Evolutionary conservation across 371 early-diverging fungal genomes (phyloP).

Genomic region (Mucor saturninus): DNA sequence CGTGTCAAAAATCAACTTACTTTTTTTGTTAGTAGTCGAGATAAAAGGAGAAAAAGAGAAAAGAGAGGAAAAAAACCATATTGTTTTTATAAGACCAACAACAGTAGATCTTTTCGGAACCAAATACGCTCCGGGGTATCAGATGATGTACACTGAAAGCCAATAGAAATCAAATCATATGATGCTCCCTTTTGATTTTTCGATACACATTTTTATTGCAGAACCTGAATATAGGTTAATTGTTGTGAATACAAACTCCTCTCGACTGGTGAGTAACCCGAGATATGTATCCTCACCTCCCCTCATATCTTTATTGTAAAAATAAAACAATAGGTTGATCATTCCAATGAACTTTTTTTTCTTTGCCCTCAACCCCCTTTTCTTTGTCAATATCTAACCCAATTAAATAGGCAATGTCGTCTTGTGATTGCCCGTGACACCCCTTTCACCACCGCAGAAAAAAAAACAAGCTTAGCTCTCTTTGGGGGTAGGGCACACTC

Average conservation of each 20-base stretch:
- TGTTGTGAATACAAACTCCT: conserved; percentile 19
- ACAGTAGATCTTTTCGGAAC: conserved; percentile 14
- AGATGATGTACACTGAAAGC: conserved; percentile 10
- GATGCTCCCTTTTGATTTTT: not conserved
- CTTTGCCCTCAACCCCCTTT: no score
- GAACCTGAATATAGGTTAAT: not conserved
- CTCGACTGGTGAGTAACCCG: not conserved
- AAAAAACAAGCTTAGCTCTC: no score
- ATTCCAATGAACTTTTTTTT: no score
- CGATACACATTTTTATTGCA: not conserved
- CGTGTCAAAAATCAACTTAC: not conserved
- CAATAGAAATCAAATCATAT: conserved; percentile 7
- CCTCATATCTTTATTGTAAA: not conserved
- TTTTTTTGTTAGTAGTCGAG: not conserved
- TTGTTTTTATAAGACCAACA: conserved; percentile 5
- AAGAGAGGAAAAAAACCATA: not conserved
- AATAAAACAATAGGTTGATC: no score
- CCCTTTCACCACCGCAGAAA: no score
- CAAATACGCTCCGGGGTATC: not conserved
- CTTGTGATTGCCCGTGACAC: no score
- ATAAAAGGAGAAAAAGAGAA: not conserved
- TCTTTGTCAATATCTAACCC: no score
- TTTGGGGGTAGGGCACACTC: no score
- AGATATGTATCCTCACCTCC: not conserved
- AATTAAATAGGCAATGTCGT: no score